phyloP scores from a whole-genome alignment of 768 basidiomycete genomes.

The Tulasnella sp. region DNA sequence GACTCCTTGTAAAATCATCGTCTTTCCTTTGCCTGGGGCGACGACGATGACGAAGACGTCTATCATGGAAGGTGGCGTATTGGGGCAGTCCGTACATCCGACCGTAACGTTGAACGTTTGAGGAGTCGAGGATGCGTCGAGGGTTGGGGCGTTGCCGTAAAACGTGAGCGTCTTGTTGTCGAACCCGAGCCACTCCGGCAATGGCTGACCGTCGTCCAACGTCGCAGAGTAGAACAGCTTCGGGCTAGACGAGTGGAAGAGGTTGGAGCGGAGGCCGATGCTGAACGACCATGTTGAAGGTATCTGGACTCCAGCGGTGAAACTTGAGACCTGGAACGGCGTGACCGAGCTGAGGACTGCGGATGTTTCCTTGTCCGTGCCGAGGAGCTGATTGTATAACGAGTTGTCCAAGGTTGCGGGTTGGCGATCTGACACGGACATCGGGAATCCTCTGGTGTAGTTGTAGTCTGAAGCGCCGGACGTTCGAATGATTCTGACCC shows the following conservation, averaged over 20 bases:
- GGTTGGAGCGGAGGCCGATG: slow-evolving; percentile 29
- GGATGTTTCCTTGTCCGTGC: not conserved
- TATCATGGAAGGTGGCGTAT: not conserved
- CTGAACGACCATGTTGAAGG: slow-evolving; percentile 36
- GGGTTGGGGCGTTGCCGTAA: slow-evolving; percentile 26
- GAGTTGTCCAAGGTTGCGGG: slow-evolving; percentile 4
- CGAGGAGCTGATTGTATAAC: not conserved
- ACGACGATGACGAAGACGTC: slow-evolving; percentile 11
- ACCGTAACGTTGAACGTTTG: slow-evolving; percentile 5
- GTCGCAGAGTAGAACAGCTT: slow-evolving; percentile 31
- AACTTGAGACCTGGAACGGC: not conserved
- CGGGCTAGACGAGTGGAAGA: slow-evolving; percentile 1
- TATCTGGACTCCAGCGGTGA: slow-evolving; percentile 11
- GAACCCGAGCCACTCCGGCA: slow-evolving; percentile 33
- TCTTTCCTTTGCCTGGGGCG: slow-evolving; percentile 5
- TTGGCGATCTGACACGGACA: not conserved
- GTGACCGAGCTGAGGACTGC: slow-evolving; percentile 9
- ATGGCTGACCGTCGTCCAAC: slow-evolving; percentile 20
- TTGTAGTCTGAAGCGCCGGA: not conserved
- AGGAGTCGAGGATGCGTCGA: not conserved
- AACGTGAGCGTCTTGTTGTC: slow-evolving; percentile 32
- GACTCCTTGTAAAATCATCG: not conserved
- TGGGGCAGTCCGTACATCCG: slow-evolving; percentile 20
- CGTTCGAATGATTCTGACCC: slow-evolving; percentile 23
- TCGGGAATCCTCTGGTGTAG: slow-evolving; percentile 19